Evolutionary conservation across 176 grass and related monocot genomes (phyloP).

Genomic region (maize (Zea mays)): DNA sequence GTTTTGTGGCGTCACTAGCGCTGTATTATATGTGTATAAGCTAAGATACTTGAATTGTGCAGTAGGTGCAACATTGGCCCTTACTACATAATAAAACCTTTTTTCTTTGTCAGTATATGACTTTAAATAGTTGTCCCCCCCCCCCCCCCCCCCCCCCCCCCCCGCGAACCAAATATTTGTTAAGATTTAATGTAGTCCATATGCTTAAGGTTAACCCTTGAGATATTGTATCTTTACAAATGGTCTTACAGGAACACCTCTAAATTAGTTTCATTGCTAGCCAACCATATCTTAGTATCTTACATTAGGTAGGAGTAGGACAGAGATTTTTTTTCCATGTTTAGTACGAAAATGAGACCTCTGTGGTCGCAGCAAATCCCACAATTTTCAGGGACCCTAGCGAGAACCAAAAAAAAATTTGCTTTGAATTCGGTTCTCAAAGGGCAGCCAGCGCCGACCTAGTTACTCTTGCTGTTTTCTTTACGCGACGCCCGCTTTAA

Average conservation of each 20-base stretch:
- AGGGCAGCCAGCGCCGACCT: constrained; percentile 4
- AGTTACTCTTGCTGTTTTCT: background rate
- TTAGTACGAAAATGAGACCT: background rate
- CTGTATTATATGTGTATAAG: background rate
- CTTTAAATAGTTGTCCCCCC: too few relatives aligned
- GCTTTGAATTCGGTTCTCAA: background rate
- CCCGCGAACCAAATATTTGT: background rate
- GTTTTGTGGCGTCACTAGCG: background rate
- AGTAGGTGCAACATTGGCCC: background rate
- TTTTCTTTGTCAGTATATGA: background rate
- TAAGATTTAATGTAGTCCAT: background rate
- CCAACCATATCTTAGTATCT: background rate
- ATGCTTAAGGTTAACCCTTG: too few relatives aligned
- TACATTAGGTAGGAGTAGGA: background rate
- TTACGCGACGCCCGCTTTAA: background rate
- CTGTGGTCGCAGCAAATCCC: background rate
- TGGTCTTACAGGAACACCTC: background rate
- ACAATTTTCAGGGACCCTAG: too few relatives aligned
- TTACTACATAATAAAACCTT: background rate
- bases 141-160: too few relatives aligned
- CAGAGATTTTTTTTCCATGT: background rate
- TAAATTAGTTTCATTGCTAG: background rate
- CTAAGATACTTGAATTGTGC: background rate
- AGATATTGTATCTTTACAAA: background rate
- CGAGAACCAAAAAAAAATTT: background rate